phyloP scores from a whole-genome alignment of 1,284 basidiomycete species.

The Ustilago trichophora region DNA sequence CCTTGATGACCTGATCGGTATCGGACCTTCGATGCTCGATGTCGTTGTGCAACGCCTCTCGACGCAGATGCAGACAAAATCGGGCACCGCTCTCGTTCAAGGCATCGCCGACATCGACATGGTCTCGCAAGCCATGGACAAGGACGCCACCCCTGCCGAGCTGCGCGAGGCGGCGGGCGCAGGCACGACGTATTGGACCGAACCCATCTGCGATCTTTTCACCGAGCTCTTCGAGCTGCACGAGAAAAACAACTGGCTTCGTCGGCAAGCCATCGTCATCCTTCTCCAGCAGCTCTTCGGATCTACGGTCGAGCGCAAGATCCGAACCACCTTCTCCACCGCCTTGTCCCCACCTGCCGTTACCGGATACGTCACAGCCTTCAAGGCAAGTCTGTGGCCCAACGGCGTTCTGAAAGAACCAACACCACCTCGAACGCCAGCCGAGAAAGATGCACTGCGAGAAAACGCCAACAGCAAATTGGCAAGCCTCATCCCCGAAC shows the following conservation, averaged over 20 bases:
- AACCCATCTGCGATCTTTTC: constrained; percentile 91
- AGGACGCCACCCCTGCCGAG: constrained; percentile 68
- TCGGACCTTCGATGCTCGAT: constrained; percentile 58
- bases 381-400: constrained; percentile 83
- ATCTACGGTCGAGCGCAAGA: constrained; percentile 95
- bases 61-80: constrained; percentile 52
- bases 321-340: constrained; percentile 78
- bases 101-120: constrained; percentile 49
- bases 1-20: constrained; percentile 53
- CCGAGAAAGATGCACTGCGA: constrained; percentile 80
- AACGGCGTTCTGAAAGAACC: constrained; percentile 77
- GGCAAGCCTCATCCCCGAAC: constrained; percentile 89
- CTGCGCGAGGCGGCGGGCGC: constrained; percentile 81
- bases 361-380: constrained; percentile 72
- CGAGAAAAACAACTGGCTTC: constrained; percentile 92
- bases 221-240: constrained; percentile 92
- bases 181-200: constrained; percentile 81
- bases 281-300: constrained; percentile 94
- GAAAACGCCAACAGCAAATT: constrained; percentile 88
- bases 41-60: constrained; percentile 48
- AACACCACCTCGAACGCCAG: constrained; percentile 75
- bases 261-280: constrained; percentile 94
- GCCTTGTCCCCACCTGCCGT: constrained; percentile 68
- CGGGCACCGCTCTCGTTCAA: constrained; percentile 19
- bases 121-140: constrained; percentile 50